phyloP scores from a whole-genome alignment of 2,329 filamentous ascomycete genomes.

The Dothideomycetidae sp. region DNA sequence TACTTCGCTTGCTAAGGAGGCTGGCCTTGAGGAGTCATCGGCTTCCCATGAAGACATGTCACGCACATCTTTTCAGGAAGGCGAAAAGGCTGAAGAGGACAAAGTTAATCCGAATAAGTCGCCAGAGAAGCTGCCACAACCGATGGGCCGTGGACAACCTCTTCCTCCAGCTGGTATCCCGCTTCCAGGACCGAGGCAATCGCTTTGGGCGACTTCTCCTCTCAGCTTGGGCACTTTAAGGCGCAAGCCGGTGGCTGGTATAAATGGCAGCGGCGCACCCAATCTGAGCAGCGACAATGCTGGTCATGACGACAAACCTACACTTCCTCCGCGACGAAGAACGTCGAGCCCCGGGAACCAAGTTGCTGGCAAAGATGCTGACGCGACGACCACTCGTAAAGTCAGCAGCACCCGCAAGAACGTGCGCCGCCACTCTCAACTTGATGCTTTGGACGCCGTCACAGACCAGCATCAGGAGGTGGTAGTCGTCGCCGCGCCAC shows the following conservation, averaged over 20 bases:
- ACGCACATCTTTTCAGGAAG: not conserved
- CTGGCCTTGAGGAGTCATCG: conserved; percentile 6
- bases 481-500: conserved; percentile 11
- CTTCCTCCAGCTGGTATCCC: conserved; percentile 69
- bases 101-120: conserved; percentile 11
- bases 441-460: conserved; percentile 1
- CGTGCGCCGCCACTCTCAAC: not conserved
- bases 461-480: not conserved
- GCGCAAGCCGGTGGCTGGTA: conserved; percentile 16
- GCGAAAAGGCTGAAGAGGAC: not conserved
- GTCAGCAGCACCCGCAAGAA: not conserved
- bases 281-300: not conserved
- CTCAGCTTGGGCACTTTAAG: conserved; percentile 13
- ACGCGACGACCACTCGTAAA: not conserved
- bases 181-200: conserved; percentile 39
- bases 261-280: not conserved
- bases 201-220: conserved; percentile 12
- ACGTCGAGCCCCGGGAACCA: not conserved
- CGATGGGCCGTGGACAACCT: conserved; percentile 71
- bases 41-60: conserved; percentile 5
- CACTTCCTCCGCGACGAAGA: not conserved
- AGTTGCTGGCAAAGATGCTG: not conserved
- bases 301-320: not conserved
- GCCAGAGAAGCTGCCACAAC: conserved; percentile 29
- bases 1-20: conserved; percentile 23